These are phyloP conservation scores for Ophiostoma sp. DNA, from an alignment of 2,329 filamentous ascomycete species.

Conservation along the genomic window DNA sequence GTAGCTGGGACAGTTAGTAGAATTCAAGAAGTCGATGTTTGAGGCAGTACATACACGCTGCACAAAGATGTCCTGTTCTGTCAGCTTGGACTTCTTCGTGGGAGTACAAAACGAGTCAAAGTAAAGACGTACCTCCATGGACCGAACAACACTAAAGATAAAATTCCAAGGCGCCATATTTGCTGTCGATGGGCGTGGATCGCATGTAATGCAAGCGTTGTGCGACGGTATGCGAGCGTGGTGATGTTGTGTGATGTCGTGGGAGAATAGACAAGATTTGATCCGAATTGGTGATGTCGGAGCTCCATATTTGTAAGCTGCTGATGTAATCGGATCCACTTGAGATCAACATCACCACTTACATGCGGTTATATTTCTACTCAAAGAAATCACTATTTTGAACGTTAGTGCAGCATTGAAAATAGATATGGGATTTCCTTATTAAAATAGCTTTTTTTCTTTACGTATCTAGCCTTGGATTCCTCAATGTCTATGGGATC, in stretches of 20 bases:
- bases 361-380: no score
- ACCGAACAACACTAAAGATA: conserved; percentile 23
- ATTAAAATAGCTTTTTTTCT: no score
- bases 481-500: no score
- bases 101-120: neutral
- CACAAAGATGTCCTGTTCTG: conserved; percentile 25
- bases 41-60: conserved; percentile 20
- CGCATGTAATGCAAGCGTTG: neutral
- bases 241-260: neutral
- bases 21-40: neutral
- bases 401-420: no score
- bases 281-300: neutral
- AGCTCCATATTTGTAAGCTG: neutral
- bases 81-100: neutral
- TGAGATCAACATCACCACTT: neutral
- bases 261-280: no score
- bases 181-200: neutral
- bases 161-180: conserved; percentile 26
- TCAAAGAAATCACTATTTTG: no score
- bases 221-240: neutral
- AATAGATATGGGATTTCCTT: no score
- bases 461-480: no score
- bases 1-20: conserved; percentile 37
- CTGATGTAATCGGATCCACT: neutral
- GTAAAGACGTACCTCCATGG: conserved; percentile 20